Evolutionary conservation across 208 protist species (phyloP), one percentile per base, ranked within the genome.

Genomic region (Tetramitus jugosus): DNA sequence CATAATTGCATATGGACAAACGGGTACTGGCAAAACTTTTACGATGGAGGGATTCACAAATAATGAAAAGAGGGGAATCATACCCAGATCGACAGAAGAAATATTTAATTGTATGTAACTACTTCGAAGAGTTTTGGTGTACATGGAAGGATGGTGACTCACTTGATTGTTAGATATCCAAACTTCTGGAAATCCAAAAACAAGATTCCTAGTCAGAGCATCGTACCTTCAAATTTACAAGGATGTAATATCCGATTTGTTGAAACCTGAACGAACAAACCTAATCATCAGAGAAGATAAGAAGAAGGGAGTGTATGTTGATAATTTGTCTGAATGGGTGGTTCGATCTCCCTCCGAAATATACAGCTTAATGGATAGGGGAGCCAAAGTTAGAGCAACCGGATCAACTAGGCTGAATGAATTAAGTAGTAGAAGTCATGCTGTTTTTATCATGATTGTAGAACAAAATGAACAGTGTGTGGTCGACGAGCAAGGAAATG

Each of bases 201-300:
- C 86, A 96, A 45, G 96, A 76, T 98, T 97, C 83, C 91, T 93
- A 42, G 89, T 98, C 40, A 91, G 90, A 46, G 85, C 95, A 52
- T 93, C 91, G 35, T 97, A 96, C 85, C 83, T 98, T 31, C 94
- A 98, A 83, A 92, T 98, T 60, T 98, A 98, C 86, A 96, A 97
- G 90, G 96, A 98, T 56, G 88, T 89, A 81, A 93, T 98, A 43
- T 85, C 90, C 1, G 96, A 98, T 81, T 80, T 98, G 40, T 85
- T 98, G 13, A 23, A 94, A 45, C 88, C 93, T 65, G 87, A 92
- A 76, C 85, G 90, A 64, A 79, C 81, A 33, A 93, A 92, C 69
- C 88, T 92, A 13, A 35, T 85, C 29, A 92, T 95, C 37, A 90
- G 92, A 33, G 83, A 86, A 33, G 83, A 93, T 81, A 91, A 87